phyloP scores from a whole-genome alignment of 345 rosid genomes.

The Brassica juncea region DNA sequence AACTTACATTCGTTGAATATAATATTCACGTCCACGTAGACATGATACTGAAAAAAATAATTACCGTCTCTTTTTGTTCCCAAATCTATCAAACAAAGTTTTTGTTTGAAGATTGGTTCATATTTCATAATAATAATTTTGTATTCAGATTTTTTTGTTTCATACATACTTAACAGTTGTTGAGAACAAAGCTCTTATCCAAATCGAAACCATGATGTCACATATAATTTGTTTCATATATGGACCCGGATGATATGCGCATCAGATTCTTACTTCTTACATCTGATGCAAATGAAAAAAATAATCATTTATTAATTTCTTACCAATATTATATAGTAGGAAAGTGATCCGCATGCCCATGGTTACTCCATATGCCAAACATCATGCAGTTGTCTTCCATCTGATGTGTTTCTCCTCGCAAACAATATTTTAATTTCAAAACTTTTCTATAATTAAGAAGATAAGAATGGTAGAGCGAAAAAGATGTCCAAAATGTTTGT shows the following conservation, averaged over 20 bases:
- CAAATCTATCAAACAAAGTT: too few relatives aligned
- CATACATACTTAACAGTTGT: too few relatives aligned
- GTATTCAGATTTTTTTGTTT: too few relatives aligned
- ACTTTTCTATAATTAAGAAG: not conserved
- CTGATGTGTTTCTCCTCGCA: slow-evolving; percentile 16
- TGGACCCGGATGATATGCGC: not conserved
- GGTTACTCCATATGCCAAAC: slow-evolving; percentile 25
- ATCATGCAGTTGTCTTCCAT: slow-evolving; percentile 33
- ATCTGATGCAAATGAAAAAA: not conserved
- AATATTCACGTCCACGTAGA: not conserved
- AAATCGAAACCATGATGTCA: not conserved
- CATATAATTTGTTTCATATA: not conserved
- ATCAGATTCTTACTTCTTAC: not conserved
- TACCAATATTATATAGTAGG: not conserved
- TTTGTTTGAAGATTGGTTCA: too few relatives aligned
- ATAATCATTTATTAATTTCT: not conserved
- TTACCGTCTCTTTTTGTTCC: too few relatives aligned
- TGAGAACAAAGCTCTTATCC: not conserved
- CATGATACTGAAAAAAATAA: not conserved
- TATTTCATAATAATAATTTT: too few relatives aligned
- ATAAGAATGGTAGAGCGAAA: not conserved
- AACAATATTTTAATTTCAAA: not conserved
- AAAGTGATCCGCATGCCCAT: slow-evolving; percentile 19
- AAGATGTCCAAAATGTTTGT: not conserved
- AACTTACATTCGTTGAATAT: not conserved